These are phyloP conservation scores for Kalanchoe fedtschenkoi DNA, from an alignment of 164 flowering plant genomes.

Conservation along the genomic window DNA sequence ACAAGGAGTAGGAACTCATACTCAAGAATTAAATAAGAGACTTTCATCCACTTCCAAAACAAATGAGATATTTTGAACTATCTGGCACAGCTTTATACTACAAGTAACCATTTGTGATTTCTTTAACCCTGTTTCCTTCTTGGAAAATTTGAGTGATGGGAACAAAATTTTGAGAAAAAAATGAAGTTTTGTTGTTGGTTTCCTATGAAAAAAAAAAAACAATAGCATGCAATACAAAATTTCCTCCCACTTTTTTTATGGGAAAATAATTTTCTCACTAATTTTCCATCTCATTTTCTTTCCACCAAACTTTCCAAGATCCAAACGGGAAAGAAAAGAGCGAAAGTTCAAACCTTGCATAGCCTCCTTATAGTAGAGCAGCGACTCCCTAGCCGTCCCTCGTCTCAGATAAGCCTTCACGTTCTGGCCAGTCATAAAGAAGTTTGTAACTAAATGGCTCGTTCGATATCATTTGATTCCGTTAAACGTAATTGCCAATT, in stretches of 20 bases:
- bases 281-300: too few species aligned
- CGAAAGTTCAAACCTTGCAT: conserved; percentile 49
- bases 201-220: too few species aligned
- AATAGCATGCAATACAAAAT: too few species aligned
- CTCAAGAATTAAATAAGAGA: not conserved
- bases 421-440: conserved; percentile 35
- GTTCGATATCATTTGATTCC: not conserved
- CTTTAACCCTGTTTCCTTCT: too few species aligned
- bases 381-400: conserved; percentile 85
- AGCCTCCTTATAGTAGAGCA: conserved; percentile 66
- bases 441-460: not conserved
- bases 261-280: too few species aligned
- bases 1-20: not conserved
- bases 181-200: too few species aligned
- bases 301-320: too few species aligned
- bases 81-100: too few species aligned
- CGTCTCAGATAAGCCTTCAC: conserved; percentile 93
- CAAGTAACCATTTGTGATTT: too few species aligned
- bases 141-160: too few species aligned
- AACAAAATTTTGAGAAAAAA: too few species aligned
- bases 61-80: not conserved
- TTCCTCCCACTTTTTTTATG: too few species aligned
- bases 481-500: not conserved
- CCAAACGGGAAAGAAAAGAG: not conserved
- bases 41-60: not conserved